Evolutionary conservation across 371 early-diverging fungal genomes (phyloP), one percentile per base, ranked within the genome.

Genomic region (Mucor circinelloides): DNA sequence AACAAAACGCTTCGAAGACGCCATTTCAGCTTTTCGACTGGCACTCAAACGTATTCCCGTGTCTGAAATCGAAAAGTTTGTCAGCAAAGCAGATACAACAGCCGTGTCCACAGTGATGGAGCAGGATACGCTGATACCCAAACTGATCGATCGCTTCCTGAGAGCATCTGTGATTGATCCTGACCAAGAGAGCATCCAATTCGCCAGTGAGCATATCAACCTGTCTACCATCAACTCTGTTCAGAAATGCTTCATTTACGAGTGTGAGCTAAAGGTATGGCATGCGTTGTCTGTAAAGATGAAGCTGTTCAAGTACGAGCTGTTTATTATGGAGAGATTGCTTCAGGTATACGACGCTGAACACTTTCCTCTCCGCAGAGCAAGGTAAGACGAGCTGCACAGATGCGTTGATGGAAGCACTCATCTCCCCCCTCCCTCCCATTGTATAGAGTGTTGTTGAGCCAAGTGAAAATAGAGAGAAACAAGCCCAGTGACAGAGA

Each of bases 141-240:
- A 81, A 60, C 56, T 81, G 10, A 78, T 83, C 30, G 81, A 81
- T 27, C 72, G 80, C 1, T 83, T 74, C 23, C n/a, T 83, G 27
- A 70, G 78, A 54, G 63, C 75, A 1, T 62, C 75, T 0, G 59
- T 81, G 21, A 61, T 67, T 10, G 78, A 78, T 30, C 64, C 70
- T 6, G 54, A 72, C 9, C 63, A 68, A 25, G 58, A 62, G 2
- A 64, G 66, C 21, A n/a, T 73, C 3, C 44, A 60, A 2, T 74
- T 73, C 62, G 79, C 81, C 9, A 64, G 65, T 36, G 75, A 71
- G 0, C 36, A 63, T 9, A 66, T 83, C 60, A 57, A 75, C 6
- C 17, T 73, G 1, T 17, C 56, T 15, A 27, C 42, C 3, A 19
- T 82, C 3, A 55, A 36, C 19, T 17, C 63, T 0, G 30, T 63